Percentiles rank a stretch among this genome's conserved stretches.
Conservation (phyloP, 495 filamentous ascomycete genomes). For the Xylaria bambusicola region DNA sequence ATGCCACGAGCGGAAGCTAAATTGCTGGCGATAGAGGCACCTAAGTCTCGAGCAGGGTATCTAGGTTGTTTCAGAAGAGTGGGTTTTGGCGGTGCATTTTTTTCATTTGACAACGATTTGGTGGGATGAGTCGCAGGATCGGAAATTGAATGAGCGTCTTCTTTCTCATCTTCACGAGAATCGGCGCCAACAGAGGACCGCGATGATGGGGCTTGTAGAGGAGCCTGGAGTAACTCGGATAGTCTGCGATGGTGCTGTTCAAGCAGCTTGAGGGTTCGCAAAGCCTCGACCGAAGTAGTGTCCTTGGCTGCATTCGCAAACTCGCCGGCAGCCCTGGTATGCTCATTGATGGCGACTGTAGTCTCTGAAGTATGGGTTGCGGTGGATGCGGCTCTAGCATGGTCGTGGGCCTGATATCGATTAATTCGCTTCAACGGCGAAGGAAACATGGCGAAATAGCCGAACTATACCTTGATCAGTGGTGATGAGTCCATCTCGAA, state of each 20-base stretch:
- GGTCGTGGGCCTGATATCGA: conserved; percentile 73
- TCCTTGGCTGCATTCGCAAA: conserved; percentile 78
- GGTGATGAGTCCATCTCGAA: conserved; percentile 46
- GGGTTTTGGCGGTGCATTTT: conserved; percentile 46
- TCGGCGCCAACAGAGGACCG: conserved; percentile 37
- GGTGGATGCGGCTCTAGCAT: conserved; percentile 77
- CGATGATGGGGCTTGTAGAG: conserved; percentile 58
- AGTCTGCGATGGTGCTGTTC: conserved; percentile 84
- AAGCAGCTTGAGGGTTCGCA: conserved; percentile 79
- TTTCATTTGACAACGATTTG: conserved; percentile 30
- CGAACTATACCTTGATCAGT: conserved; percentile 42
- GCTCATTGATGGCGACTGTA: conserved; percentile 78
- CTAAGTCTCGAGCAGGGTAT: conserved; percentile 62
- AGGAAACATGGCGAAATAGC: neutral
- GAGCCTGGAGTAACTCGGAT: conserved; percentile 73
- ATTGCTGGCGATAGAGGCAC: conserved; percentile 89
- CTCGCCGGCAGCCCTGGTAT: conserved; percentile 85
- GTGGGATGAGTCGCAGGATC: conserved; percentile 3
- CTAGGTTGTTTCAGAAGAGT: conserved; percentile 51
- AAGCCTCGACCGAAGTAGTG: conserved; percentile 77
- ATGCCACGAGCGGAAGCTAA: conserved; percentile 88
- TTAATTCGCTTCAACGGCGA: conserved; percentile 10
- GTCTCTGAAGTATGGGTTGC: conserved; percentile 75
- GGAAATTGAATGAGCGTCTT: conserved; percentile 26
- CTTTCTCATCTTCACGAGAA: conserved; percentile 42